Evolutionary conservation across 192 early-diverging fungal genomes (phyloP), one percentile per base, ranked within the genome.

Genomic region (Ramicandelaber brevisporus): DNA sequence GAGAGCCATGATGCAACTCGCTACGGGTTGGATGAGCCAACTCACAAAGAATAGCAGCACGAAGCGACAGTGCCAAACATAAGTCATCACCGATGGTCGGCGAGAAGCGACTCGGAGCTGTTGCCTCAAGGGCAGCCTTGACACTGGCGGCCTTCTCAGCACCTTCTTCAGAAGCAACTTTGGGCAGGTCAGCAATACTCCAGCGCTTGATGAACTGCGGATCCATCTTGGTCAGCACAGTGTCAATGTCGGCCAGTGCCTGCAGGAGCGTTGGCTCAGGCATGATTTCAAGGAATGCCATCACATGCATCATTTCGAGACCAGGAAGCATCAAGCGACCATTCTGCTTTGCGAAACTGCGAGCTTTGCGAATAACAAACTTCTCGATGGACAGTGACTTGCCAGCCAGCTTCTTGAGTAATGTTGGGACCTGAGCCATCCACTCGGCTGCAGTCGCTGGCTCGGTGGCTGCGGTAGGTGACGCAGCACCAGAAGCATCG

Each of bases 301-400:
- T 73, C 17, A 72, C 46, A 26, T 72, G 55, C 30, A 82, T 34
- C 10, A 84, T 61, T 43, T 90, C 85, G 17, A 79, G 54, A 1
- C 57, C 70, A 3, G 81, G 79, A 8, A 84, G 52, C 20, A 78
- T 36, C 16, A 90, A 45, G 25, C 67, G 43, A 31, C 55, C 49
- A n/a, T 49, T 54, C 38, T 90, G 77, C 33, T 48, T 26, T 6
- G 44, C 8, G 40, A 69, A 86, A 32, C 78, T 77, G 36, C 68
- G 61, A 3, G 70, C 54, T 44, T 90, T 90, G 29, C 85, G 66
- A 14, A 70, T 57, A 11, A 84, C 69, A 46, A 73, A 86, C 50
- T 84, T 84, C 53, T 90, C 85, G 16, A 90, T 38, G 6, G 79
- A 78, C 17, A 90, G 57, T 2, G 67, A 68, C 46, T 79, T 78